These are phyloP conservation scores for Penicillium silybi DNA, from an alignment of 495 filamentous ascomycete species.

Conservation along the genomic window DNA sequence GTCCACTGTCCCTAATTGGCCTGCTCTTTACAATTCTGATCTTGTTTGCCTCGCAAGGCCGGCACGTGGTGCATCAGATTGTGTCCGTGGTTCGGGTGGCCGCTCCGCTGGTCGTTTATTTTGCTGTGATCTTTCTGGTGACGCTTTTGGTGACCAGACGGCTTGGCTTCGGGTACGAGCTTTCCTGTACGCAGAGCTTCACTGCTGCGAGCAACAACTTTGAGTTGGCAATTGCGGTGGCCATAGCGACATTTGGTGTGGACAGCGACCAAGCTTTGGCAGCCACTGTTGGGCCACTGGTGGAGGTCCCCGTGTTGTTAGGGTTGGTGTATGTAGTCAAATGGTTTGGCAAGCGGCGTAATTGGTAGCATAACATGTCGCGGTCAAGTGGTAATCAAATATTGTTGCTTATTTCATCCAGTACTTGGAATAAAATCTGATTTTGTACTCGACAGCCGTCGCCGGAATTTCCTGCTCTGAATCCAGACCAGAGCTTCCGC, in stretches of 20 bases:
- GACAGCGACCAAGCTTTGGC: conserved; percentile 81
- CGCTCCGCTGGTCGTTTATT: conserved; percentile 77
- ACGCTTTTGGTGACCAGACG: conserved; percentile 55
- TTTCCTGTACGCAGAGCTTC: conserved; percentile 78
- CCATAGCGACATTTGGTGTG: conserved; percentile 76
- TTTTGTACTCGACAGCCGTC: conserved; percentile 44
- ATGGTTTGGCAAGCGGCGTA: conserved; percentile 7
- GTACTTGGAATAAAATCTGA: conserved; percentile 38
- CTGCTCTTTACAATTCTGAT: conserved; percentile 82
- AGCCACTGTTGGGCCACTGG: conserved; percentile 63
- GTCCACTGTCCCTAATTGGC: conserved; percentile 75
- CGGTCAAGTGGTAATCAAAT: conserved; percentile 11
- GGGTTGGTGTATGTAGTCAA: conserved; percentile 9
- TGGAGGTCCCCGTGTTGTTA: conserved; percentile 6
- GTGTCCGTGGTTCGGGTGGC: conserved; percentile 74
- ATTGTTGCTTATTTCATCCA: conserved; percentile 42
- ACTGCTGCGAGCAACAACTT: conserved; percentile 96
- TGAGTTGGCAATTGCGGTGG: conserved; percentile 89
- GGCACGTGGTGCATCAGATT: conserved; percentile 77
- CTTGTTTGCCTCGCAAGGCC: conserved; percentile 77
- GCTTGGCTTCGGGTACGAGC: conserved; percentile 65
- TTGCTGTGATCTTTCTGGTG: conserved; percentile 63
- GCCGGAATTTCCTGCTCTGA: conserved; percentile 26
- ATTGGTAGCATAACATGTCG: background rate
- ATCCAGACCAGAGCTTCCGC: conserved; percentile 34